Evolutionary conservation across 2,329 filamentous ascomycete genomes (phyloP).

Genomic region (Fusarium sp.): DNA sequence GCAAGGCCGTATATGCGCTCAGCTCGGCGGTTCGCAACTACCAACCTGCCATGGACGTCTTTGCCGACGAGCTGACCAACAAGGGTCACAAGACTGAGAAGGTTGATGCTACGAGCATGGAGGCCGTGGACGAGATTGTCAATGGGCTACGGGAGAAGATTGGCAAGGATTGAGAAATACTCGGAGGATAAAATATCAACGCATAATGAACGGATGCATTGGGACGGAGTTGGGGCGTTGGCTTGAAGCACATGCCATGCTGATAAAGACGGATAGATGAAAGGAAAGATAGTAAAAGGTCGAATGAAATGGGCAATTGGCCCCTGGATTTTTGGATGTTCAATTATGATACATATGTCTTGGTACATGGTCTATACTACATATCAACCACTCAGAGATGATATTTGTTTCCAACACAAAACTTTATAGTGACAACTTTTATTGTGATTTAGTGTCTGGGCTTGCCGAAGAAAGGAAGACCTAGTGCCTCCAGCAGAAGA

Average conservation of each 20-base stretch:
- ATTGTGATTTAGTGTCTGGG: slow-evolving; percentile 57
- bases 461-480: slow-evolving; percentile 83
- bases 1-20: slow-evolving; percentile 91
- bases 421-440: slow-evolving; percentile 15
- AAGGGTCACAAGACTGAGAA: slow-evolving; percentile 68
- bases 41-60: slow-evolving; percentile 81
- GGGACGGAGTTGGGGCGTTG: slow-evolving; percentile 55
- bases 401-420: slow-evolving; percentile 24
- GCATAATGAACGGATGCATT: slow-evolving; percentile 49
- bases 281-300: slow-evolving; percentile 21
- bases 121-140: slow-evolving; percentile 82
- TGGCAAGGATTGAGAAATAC: slow-evolving; percentile 48
- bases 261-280: slow-evolving; percentile 19
- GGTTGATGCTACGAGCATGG: slow-evolving; percentile 90
- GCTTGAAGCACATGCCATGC: slow-evolving; percentile 11
- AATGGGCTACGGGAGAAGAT: slow-evolving; percentile 71
- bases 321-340: slow-evolving; percentile 39
- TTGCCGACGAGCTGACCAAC: slow-evolving; percentile 72
- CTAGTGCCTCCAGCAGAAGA: slow-evolving; percentile 69
- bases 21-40: slow-evolving; percentile 90
- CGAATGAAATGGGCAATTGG: slow-evolving; percentile 33
- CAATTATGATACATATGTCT: slow-evolving; percentile 54
- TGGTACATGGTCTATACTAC: slow-evolving; percentile 54
- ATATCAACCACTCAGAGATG: slow-evolving; percentile 44
- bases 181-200: slow-evolving; percentile 7